Base-by-base conservation (phyloP, 108 stramenopile genomes). In the Pseudonitzschia multiseries region DNA sequence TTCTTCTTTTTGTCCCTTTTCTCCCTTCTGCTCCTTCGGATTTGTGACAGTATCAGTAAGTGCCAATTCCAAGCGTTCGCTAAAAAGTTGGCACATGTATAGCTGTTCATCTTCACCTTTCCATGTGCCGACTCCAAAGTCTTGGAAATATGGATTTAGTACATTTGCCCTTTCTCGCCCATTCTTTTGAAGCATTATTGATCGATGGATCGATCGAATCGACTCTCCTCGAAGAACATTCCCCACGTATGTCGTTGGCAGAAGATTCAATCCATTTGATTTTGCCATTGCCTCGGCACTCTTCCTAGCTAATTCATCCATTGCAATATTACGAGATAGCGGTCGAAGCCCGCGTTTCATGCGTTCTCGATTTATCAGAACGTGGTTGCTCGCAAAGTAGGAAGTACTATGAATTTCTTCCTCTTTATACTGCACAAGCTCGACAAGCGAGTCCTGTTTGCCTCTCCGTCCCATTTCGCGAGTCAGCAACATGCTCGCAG, bases 311-410 rank as follows among this genome's bases (percentile, higher is more conserved):
- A 79, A 26, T 8, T 73, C 63, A 40, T 82, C 81, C 77, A 82
- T 72, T 17, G 70, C 74, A 44, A 69, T 68, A 46, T 75, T 72
- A 29, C 81, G 29, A 8, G 70, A 68, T 2, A 82, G 64, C 17
- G 81, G 78, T 33, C 65, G 53, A 12, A 79, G 41, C 20, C 76
- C 78, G 61, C 81, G 73, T 26, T 79, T 75, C 70, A 79, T 79
- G 21, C 81, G 71, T 50, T 82, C 81, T 57, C 76, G 65, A 57
- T 82, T 82, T 15, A 82, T 53, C 69, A 82, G 32, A 22, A 82
- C 71, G 29, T 79, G 81, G 53, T 82, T 82, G 60, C 81, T 81
- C 13, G 77, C 73, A 75, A 78, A 81, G 42, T 77, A 77, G 9
- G 73, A 77, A 14, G 81, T 81, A 42, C 77, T 81, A 67, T 73